Evolutionary conservation across 75 land plant species (phyloP).

Genomic region (Pinus tabuliformis): DNA sequence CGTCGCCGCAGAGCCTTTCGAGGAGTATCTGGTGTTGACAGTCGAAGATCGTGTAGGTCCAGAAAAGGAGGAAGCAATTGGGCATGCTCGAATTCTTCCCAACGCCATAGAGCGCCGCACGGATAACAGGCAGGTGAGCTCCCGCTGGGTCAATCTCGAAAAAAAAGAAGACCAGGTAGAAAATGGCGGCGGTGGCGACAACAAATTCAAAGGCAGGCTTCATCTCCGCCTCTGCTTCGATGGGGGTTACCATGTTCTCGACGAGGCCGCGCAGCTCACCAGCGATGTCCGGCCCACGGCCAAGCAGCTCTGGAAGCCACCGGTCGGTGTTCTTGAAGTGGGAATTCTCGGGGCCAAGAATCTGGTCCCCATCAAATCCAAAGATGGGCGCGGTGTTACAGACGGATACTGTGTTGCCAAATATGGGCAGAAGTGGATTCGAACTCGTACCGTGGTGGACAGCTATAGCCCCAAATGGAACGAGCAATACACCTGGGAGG

Average conservation of each 20-base stretch:
- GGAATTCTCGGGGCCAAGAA: constrained; percentile 72
- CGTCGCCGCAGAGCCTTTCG: constrained; percentile 95
- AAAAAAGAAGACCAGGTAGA: neutral
- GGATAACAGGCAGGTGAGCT: constrained; percentile 36
- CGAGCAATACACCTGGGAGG: constrained; percentile 94
- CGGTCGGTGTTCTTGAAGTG: constrained; percentile 65
- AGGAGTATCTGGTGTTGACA: constrained; percentile 50
- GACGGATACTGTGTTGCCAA: constrained; percentile 84
- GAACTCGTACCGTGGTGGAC: constrained; percentile 77
- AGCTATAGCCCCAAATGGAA: constrained; percentile 84
- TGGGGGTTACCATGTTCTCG: constrained; percentile 80
- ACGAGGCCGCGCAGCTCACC: constrained; percentile 66
- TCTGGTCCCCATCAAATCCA: constrained; percentile 69
- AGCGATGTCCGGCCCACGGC: constrained; percentile 67
- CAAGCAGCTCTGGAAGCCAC: constrained; percentile 56
- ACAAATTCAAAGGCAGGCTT: constrained; percentile 2
- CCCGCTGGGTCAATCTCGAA: constrained; percentile 4
- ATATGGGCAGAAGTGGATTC: constrained; percentile 85
- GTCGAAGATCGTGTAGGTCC: constrained; percentile 53
- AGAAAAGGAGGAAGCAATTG: constrained; percentile 27
- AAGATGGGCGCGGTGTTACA: constrained; percentile 65
- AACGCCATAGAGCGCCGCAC: constrained; percentile 29
- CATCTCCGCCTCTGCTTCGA: constrained; percentile 43
- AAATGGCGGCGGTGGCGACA: neutral
- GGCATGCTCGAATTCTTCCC: constrained; percentile 31